Evolutionary conservation across 352 stramenopile genomes (phyloP).

Genomic region (Pythium myriotylum): DNA sequence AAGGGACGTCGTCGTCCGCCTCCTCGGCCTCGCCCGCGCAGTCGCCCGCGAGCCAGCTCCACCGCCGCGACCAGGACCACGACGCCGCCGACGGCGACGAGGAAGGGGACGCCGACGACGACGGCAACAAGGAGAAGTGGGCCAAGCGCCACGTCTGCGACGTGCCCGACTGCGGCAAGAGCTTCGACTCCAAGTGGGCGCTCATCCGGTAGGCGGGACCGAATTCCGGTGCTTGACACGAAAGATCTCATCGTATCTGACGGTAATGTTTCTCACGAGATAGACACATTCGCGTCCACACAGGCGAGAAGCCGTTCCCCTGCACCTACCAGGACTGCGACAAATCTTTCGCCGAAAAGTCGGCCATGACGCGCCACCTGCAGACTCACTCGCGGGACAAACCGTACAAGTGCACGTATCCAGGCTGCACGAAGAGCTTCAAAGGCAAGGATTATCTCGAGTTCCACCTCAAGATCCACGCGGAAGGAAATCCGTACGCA

Average conservation of each 20-base stretch:
- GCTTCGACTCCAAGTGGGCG: slow-evolving; percentile 86
- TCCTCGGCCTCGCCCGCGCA: slow-evolving; percentile 28
- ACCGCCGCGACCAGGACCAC: not conserved
- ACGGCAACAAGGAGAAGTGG: slow-evolving; percentile 49
- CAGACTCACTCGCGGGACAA: slow-evolving; percentile 86
- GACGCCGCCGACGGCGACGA: slow-evolving; percentile 7
- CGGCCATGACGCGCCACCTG: slow-evolving; percentile 83
- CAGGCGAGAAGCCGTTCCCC: slow-evolving; percentile 86
- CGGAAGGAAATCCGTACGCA: slow-evolving; percentile 78
- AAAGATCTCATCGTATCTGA: slow-evolving; percentile 6
- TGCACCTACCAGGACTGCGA: slow-evolving; percentile 83
- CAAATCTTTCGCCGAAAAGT: slow-evolving; percentile 90
- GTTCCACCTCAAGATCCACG: slow-evolving; percentile 87
- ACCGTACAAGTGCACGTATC: slow-evolving; percentile 86
- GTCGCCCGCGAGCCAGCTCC: slow-evolving; percentile 10
- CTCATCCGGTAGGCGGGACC: slow-evolving; percentile 56
- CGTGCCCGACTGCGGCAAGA: slow-evolving; percentile 71
- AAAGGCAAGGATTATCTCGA: slow-evolving; percentile 87
- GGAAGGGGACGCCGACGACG: slow-evolving; percentile 20
- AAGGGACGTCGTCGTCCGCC: slow-evolving; percentile 27
- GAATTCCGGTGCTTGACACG: not conserved
- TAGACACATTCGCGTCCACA: slow-evolving; percentile 88
- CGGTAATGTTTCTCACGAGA: not conserved
- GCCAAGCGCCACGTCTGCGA: slow-evolving; percentile 78
- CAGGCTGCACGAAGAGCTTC: slow-evolving; percentile 86